Conservation (phyloP, 148 eudicot genomes). For the Rheum nobile region DNA sequence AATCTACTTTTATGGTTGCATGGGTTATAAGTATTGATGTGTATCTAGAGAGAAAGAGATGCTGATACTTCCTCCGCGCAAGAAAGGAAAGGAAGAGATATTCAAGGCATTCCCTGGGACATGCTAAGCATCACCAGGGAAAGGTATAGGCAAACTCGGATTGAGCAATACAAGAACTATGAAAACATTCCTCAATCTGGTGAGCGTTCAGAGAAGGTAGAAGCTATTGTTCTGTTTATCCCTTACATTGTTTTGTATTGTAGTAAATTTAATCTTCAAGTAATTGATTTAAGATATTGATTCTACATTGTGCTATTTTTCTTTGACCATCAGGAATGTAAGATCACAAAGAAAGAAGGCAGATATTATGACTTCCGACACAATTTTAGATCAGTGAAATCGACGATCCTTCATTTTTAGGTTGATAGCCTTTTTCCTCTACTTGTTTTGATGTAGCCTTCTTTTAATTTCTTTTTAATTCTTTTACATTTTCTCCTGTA, state of each 20-base stretch:
- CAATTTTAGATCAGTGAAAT: slow-evolving; percentile 70
- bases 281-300: background rate
- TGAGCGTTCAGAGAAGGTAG: slow-evolving; percentile 52
- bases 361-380: slow-evolving; percentile 56
- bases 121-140: slow-evolving; percentile 64
- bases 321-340: slow-evolving; percentile 40
- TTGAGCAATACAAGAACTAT: slow-evolving; percentile 73
- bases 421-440: slow-evolving; percentile 18
- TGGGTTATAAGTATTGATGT: background rate
- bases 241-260: background rate
- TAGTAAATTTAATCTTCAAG: background rate
- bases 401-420: slow-evolving; percentile 86
- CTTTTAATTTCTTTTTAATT: background rate
- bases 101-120: slow-evolving; percentile 92
- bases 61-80: slow-evolving; percentile 70
- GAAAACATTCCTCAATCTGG: slow-evolving; percentile 78
- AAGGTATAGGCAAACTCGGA: slow-evolving; percentile 59
- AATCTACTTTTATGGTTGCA: background rate
- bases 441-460: background rate
- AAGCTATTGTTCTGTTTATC: background rate
- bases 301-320: background rate
- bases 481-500: background rate
- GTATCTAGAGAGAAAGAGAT: slow-evolving; percentile 34
- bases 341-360: slow-evolving; percentile 41
- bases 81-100: slow-evolving; percentile 71